phyloP scores from a whole-genome alignment of 139 green algal species.

The Astrephomene gubernaculifera region DNA sequence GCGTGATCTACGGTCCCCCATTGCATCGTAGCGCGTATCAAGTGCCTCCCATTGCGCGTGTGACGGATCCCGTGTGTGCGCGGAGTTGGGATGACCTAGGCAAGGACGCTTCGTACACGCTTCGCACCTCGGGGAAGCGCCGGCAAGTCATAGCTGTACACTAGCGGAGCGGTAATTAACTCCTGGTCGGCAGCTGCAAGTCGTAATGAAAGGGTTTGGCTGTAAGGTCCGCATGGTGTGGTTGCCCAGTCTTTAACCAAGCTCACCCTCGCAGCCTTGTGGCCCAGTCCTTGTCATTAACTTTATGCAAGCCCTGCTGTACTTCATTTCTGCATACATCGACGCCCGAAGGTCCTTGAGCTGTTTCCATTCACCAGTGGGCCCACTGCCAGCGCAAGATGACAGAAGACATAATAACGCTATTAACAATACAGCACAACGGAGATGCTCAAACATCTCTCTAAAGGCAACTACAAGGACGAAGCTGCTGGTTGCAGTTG shows the following conservation, averaged over 20 bases:
- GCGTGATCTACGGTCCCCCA: too few species aligned
- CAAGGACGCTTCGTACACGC: background rate
- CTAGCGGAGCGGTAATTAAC: background rate
- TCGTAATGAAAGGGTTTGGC: background rate
- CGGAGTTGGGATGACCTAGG: background rate
- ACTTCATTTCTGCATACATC: constrained; percentile 39
- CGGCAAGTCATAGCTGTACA: background rate
- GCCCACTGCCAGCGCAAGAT: background rate
- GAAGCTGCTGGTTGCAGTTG: too few species aligned
- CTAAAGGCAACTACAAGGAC: too few species aligned
- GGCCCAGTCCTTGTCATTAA: background rate
- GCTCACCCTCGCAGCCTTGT: constrained; percentile 32
- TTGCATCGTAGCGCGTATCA: too few species aligned
- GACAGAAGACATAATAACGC: too few species aligned
- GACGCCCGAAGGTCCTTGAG: background rate
- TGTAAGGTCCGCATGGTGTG: background rate
- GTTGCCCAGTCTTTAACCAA: too few species aligned
- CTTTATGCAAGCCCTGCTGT: constrained; percentile 6
- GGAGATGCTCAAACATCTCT: background rate
- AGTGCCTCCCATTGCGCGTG: too few species aligned
- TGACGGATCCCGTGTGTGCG: too few species aligned
- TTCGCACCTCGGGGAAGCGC: background rate
- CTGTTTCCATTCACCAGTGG: background rate
- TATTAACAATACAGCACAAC: background rate
- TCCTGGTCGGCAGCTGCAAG: background rate